Percentiles rank a stretch among this genome's conserved stretches.
phyloP scores from a whole-genome alignment of 805 yeast species.

The Monosporozyma solicola region DNA sequence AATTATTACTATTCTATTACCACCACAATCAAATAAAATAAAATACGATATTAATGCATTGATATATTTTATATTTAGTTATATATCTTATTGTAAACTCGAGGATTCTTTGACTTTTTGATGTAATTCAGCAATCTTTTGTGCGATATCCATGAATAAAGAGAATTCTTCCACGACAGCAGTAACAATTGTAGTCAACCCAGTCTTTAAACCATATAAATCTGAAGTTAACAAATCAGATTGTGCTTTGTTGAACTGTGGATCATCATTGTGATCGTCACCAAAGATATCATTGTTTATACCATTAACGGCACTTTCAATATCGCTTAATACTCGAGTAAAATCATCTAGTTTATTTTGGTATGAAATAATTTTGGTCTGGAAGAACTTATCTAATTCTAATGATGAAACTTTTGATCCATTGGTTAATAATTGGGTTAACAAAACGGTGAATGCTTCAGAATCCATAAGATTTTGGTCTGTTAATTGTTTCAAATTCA shows the following conservation, averaged over 20 bases:
- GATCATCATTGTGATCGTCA: neutral
- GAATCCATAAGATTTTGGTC: constrained; percentile 37
- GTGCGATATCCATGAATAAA: constrained; percentile 67
- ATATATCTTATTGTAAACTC: neutral
- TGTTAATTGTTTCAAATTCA: constrained; percentile 37
- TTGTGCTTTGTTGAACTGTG: neutral
- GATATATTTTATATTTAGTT: neutral
- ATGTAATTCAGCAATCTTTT: constrained; percentile 63
- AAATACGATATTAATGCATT: neutral
- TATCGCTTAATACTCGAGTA: constrained; percentile 38
- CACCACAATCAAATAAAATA: neutral
- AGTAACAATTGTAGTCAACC: constrained; percentile 43
- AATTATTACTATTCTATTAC: neutral
- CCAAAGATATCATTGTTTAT: constrained; percentile 40
- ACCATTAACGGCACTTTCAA: constrained; percentile 56
- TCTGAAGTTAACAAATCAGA: constrained; percentile 4
- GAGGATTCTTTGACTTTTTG: constrained; percentile 34
- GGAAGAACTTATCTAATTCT: constrained; percentile 51
- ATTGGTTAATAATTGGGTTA: constrained; percentile 42
- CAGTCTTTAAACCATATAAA: constrained; percentile 21
- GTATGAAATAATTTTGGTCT: constrained; percentile 32
- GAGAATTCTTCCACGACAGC: constrained; percentile 61
- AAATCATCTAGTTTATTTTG: constrained; percentile 42
- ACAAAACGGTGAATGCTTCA: constrained; percentile 44
- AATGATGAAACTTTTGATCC: constrained; percentile 48